These are phyloP conservation scores for Kondoa subrosea DNA, from an alignment of 768 basidiomycete species.

Conservation along the genomic window DNA sequence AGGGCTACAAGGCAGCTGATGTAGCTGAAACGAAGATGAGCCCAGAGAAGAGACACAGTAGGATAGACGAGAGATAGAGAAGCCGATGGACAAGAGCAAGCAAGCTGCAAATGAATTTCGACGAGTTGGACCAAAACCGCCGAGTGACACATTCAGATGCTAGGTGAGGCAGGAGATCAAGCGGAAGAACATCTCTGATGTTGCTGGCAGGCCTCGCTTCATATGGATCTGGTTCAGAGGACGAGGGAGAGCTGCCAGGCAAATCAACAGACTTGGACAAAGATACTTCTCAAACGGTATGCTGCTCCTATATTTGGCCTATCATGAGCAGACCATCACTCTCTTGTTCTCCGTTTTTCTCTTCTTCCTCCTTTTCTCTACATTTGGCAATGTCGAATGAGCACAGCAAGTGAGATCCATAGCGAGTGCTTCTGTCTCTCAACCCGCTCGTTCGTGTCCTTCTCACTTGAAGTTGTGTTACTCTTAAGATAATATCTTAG, in stretches of 20 bases:
- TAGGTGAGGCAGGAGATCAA: background rate
- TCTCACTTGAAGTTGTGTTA: background rate
- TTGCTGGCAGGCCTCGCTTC: background rate
- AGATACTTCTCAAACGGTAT: background rate
- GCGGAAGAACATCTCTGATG: too few relatives aligned
- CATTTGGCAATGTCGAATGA: background rate
- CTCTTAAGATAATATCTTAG: background rate
- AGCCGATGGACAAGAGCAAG: too few relatives aligned
- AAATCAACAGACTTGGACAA: background rate
- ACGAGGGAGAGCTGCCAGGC: background rate
- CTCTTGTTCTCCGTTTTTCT: background rate
- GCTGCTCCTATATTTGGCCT: background rate
- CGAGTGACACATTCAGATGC: too few relatives aligned
- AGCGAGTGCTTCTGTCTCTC: background rate
- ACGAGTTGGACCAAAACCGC: too few relatives aligned
- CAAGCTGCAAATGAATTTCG: too few relatives aligned
- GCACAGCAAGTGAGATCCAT: background rate
- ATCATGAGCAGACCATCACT: background rate
- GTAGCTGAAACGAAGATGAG: too few relatives aligned
- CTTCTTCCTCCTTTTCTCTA: background rate
- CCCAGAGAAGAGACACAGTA: too few relatives aligned
- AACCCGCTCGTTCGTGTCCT: background rate
- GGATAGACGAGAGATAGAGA: too few relatives aligned
- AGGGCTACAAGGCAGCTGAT: too few relatives aligned
- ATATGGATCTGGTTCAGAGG: background rate